Conservation (phyloP, 2,329 filamentous ascomycete genomes). For the Penicillium glabrum region DNA sequence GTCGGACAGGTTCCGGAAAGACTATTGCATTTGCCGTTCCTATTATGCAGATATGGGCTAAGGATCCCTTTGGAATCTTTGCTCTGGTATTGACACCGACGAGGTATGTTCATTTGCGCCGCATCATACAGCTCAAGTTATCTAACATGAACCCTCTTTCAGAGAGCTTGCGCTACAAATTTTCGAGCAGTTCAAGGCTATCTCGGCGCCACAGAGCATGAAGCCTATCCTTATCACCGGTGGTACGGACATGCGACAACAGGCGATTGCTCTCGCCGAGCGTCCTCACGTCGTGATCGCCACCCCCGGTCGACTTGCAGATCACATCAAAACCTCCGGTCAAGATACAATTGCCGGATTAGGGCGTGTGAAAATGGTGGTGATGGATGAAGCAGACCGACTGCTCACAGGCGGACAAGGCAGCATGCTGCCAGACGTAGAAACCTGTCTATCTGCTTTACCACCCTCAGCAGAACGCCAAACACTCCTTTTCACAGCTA, state of each 20-base stretch:
- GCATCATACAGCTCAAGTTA: not conserved
- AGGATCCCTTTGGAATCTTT: slow-evolving; percentile 89
- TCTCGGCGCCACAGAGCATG: slow-evolving; percentile 82
- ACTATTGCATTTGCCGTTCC: slow-evolving; percentile 94
- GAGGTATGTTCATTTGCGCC: slow-evolving; percentile 48
- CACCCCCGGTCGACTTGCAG: slow-evolving; percentile 87
- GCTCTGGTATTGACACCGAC: slow-evolving; percentile 87
- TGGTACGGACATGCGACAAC: slow-evolving; percentile 85
- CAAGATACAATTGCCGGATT: slow-evolving; percentile 86
- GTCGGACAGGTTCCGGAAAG: slow-evolving; percentile 93
- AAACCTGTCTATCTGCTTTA: slow-evolving; percentile 79
- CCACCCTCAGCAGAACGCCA: slow-evolving; percentile 79
- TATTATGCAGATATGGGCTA: slow-evolving; percentile 88
- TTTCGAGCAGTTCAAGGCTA: slow-evolving; percentile 91
- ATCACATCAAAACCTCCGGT: slow-evolving; percentile 89
- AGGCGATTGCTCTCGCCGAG: slow-evolving; percentile 79
- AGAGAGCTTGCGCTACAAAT: slow-evolving; percentile 93
- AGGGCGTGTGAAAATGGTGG: slow-evolving; percentile 75
- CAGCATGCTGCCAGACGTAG: slow-evolving; percentile 92
- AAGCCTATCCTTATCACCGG: slow-evolving; percentile 90
- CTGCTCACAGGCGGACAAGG: slow-evolving; percentile 73
- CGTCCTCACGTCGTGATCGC: slow-evolving; percentile 91
- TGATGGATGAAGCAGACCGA: slow-evolving; percentile 94
- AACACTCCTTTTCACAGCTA: slow-evolving; percentile 93
- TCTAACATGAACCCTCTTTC: not conserved